These are phyloP conservation scores for Lyophyllum shimeji DNA, from an alignment of 768 basidiomycete genomes.

Conservation along the genomic window DNA sequence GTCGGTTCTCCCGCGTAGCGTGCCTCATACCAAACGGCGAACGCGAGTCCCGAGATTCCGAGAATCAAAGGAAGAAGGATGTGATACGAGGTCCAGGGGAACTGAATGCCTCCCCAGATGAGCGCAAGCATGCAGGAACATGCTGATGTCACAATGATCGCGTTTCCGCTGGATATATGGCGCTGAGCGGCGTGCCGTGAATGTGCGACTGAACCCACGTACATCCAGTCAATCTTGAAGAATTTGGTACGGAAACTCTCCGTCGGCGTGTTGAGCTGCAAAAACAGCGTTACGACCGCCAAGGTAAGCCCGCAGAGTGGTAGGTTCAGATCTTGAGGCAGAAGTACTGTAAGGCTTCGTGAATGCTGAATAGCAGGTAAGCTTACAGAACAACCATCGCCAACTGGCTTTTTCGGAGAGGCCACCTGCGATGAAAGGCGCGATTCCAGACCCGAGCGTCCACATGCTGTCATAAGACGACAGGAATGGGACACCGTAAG, in stretches of 20 bases:
- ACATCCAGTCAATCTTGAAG: slow-evolving; percentile 41
- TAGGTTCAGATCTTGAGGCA: slow-evolving; percentile 37
- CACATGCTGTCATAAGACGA: slow-evolving; percentile 34
- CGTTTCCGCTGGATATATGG: not conserved
- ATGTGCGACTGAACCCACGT: not conserved
- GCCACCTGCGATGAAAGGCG: slow-evolving; percentile 33
- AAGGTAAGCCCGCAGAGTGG: slow-evolving; percentile 34
- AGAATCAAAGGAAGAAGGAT: slow-evolving; percentile 9
- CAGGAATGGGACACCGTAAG: not conserved
- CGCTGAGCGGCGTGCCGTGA: not conserved
- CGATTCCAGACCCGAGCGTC: slow-evolving; percentile 32
- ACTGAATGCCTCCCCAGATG: slow-evolving; percentile 1
- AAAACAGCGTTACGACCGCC: slow-evolving; percentile 26
- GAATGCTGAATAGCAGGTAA: not conserved
- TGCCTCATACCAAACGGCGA: slow-evolving; percentile 1
- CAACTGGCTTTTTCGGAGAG: slow-evolving; percentile 32
- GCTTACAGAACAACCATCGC: slow-evolving; percentile 43
- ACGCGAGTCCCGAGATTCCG: not conserved
- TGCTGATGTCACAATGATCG: not conserved
- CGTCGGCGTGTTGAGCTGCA: slow-evolving; percentile 32
- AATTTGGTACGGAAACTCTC: slow-evolving; percentile 33
- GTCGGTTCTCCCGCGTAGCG: not conserved
- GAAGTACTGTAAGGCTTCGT: not conserved
- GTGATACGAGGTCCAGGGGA: not conserved
- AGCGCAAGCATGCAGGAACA: not conserved